Conservation (phyloP, 1,284 basidiomycete genomes). For the Ustilago cynodontis region DNA sequence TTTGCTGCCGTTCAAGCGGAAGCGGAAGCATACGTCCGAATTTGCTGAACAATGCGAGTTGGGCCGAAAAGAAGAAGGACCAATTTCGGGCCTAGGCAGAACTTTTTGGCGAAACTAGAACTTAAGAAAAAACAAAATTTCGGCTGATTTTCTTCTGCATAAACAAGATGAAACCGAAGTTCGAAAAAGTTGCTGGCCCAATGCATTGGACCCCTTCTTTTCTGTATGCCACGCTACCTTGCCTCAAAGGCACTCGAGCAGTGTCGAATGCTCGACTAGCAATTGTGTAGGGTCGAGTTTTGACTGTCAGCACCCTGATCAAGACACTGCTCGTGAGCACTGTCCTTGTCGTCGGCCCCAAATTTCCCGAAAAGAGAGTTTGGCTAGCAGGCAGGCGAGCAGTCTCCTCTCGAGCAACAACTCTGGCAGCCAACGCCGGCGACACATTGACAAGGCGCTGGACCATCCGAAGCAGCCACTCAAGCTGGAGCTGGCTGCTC, state of each 20-base stretch:
- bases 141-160: conserved; percentile 19
- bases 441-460: conserved; percentile 5
- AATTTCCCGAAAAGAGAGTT: conserved; percentile 7
- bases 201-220: conserved; percentile 6
- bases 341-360: background rate
- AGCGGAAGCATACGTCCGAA: background rate
- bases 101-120: background rate
- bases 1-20: background rate
- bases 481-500: background rate
- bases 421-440: conserved; percentile 1
- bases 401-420: background rate
- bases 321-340: background rate
- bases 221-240: conserved; percentile 3
- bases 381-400: background rate
- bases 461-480: conserved; percentile 1
- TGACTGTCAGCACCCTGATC: background rate
- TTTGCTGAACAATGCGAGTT: conserved; percentile 2
- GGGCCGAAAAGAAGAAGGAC: conserved; percentile 2
- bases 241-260: background rate
- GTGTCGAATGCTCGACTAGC: background rate
- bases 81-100: background rate
- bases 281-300: background rate
- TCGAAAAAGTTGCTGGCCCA: background rate
- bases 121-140: background rate
- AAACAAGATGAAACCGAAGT: conserved; percentile 12